Percentiles rank a stretch among this genome's conserved stretches.
These are phyloP conservation scores for Xylaria flabelliformis DNA, from an alignment of 495 filamentous ascomycete genomes.

Conservation along the genomic window DNA sequence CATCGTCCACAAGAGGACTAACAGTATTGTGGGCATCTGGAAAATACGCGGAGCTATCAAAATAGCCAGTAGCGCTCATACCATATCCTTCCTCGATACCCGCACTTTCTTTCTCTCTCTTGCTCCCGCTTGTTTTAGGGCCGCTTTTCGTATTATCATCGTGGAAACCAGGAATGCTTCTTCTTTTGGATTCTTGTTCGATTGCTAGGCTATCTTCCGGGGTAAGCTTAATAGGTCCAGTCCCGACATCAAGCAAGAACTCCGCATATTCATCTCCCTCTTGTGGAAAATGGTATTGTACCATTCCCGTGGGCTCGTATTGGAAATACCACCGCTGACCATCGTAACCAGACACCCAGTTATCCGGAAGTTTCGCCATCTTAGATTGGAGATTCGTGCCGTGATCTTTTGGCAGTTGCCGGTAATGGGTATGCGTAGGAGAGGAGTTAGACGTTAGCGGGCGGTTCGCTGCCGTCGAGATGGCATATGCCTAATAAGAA, in stretches of 20 bases:
- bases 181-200: slow-evolving; percentile 42
- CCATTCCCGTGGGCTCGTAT: slow-evolving; percentile 52
- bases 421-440: not conserved
- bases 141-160: slow-evolving; percentile 27
- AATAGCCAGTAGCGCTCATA: slow-evolving; percentile 44
- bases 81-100: slow-evolving; percentile 22
- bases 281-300: slow-evolving; percentile 57
- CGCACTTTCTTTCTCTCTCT: slow-evolving; percentile 11
- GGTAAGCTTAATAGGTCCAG: slow-evolving; percentile 42
- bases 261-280: slow-evolving; percentile 58
- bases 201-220: slow-evolving; percentile 47
- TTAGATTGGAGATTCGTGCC: slow-evolving; percentile 38
- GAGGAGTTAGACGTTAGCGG: slow-evolving; percentile 1
- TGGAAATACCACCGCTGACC: slow-evolving; percentile 56
- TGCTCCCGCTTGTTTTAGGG: slow-evolving; percentile 29
- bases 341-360: slow-evolving; percentile 58
- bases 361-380: slow-evolving; percentile 43
- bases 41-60: slow-evolving; percentile 51
- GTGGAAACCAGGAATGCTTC: not conserved
- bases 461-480: not conserved
- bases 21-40: slow-evolving; percentile 46
- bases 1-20: slow-evolving; percentile 42
- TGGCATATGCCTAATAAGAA: not conserved
- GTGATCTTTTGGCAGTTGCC: not conserved
- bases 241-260: slow-evolving; percentile 43